Percentiles rank a stretch among this genome's conserved stretches.
These are phyloP conservation scores for Diaporthe sp. DNA, from an alignment of 2,329 filamentous ascomycete species.

Conservation along the genomic window DNA sequence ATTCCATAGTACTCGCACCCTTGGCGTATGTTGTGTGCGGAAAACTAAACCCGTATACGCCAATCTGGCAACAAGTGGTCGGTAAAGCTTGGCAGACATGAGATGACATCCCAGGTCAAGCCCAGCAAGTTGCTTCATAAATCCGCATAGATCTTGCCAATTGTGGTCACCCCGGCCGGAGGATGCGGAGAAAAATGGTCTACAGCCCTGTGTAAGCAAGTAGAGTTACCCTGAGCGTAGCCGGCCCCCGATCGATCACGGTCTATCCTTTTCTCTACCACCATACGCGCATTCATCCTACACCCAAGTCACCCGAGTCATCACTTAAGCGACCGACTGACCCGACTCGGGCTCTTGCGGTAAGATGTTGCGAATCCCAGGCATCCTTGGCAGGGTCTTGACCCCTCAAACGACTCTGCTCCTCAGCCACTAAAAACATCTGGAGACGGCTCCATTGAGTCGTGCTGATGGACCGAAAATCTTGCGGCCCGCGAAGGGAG, in stretches of 20 bases:
- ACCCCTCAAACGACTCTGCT: slow-evolving; percentile 10
- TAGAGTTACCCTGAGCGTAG: neutral
- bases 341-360: slow-evolving; percentile 14
- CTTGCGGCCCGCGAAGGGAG: slow-evolving; percentile 14
- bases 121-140: neutral
- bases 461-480: slow-evolving; percentile 5
- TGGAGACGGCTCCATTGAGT: neutral
- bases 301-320: neutral
- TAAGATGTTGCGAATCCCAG: neutral
- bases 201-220: neutral
- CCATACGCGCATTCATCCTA: neutral
- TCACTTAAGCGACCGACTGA: neutral
- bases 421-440: neutral
- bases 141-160: neutral
- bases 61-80: neutral
- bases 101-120: neutral
- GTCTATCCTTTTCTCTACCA: neutral
- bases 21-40: neutral
- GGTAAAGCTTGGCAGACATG: slow-evolving; percentile 10
- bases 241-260: neutral
- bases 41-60: neutral
- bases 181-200: neutral
- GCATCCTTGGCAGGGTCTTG: neutral
- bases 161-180: neutral
- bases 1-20: neutral